Evolutionary conservation across 1,139 yeast species (phyloP).

Genomic region (Casaregolazyma lundiana): DNA sequence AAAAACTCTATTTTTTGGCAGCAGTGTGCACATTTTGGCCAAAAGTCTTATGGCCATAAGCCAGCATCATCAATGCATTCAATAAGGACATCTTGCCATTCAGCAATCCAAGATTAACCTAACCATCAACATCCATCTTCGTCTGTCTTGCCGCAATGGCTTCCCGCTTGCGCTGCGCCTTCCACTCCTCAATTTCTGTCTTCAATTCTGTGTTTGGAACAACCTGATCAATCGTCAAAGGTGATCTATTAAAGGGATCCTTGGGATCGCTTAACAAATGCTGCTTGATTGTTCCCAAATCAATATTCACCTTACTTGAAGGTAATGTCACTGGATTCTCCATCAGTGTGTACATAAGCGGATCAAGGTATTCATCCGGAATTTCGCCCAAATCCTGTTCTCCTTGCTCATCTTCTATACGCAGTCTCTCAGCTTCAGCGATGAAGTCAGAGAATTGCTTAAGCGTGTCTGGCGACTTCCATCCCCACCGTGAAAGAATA

Average conservation of each 20-base stretch:
- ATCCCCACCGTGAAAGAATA: slow-evolving; percentile 54
- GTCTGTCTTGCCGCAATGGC: background rate
- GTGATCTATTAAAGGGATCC: slow-evolving; percentile 94
- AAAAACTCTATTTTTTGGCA: no score
- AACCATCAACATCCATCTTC: slow-evolving; percentile 5
- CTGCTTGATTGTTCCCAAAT: slow-evolving; percentile 85
- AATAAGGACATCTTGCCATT: no score
- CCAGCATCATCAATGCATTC: no score
- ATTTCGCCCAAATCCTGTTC: slow-evolving; percentile 86
- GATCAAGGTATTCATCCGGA: slow-evolving; percentile 96
- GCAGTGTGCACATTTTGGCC: no score
- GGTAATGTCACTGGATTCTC: slow-evolving; percentile 94
- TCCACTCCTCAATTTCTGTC: slow-evolving; percentile 57
- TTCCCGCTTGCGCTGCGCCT: slow-evolving; percentile 24
- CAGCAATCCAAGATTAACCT: no score
- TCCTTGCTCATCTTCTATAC: slow-evolving; percentile 61
- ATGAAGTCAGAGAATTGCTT: slow-evolving; percentile 53
- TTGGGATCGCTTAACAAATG: slow-evolving; percentile 92
- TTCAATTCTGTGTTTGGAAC: slow-evolving; percentile 64
- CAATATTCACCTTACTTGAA: slow-evolving; percentile 75
- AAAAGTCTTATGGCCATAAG: no score
- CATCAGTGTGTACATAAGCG: slow-evolving; percentile 93
- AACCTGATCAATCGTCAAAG: slow-evolving; percentile 84
- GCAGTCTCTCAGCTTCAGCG: slow-evolving; percentile 55
- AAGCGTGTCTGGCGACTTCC: slow-evolving; percentile 53